These are phyloP conservation scores for Cladosporium sphaerospermum DNA, from an alignment of 2,329 filamentous ascomycete genomes.

Conservation along the genomic window DNA sequence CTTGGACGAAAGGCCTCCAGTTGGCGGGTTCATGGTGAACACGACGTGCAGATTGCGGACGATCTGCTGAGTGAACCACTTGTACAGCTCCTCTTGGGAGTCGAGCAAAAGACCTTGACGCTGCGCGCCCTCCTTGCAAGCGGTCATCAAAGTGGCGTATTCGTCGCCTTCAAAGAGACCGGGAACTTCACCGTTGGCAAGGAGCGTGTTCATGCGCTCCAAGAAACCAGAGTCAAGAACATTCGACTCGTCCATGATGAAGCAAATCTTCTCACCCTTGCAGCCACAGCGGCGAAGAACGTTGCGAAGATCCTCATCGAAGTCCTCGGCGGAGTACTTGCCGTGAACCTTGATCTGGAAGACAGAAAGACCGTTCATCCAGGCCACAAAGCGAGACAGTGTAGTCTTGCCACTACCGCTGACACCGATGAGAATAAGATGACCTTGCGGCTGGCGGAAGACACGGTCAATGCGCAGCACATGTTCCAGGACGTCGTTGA, in stretches of 20 bases:
- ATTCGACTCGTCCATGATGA: constrained; percentile 99
- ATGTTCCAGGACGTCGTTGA: constrained; percentile 98
- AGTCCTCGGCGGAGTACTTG: constrained; percentile 96
- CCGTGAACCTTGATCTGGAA: constrained; percentile 99
- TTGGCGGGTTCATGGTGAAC: constrained; percentile 99
- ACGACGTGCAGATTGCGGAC: constrained; percentile 98
- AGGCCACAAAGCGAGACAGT: constrained; percentile 92
- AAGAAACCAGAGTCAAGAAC: constrained; percentile 97
- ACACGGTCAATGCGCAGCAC: constrained; percentile 97
- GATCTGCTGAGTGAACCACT: constrained; percentile 99
- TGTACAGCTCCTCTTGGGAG: constrained; percentile 98
- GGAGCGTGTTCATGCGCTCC: constrained; percentile 96
- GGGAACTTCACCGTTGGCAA: constrained; percentile 98
- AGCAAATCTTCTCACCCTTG: constrained; percentile 99
- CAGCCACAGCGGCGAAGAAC: constrained; percentile 90
- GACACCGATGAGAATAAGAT: constrained; percentile 96
- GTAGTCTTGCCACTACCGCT: constrained; percentile 99
- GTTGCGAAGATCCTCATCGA: constrained; percentile 92
- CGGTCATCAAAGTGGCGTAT: constrained; percentile 96
- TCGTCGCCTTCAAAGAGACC: constrained; percentile 99
- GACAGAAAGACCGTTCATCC: constrained; percentile 99
- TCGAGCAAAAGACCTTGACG: constrained; percentile 91
- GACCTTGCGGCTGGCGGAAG: constrained; percentile 95
- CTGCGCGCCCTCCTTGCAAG: constrained; percentile 96
- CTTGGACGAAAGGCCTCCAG: constrained; percentile 90